Evolutionary conservation across 1,139 yeast species (phyloP), one percentile per base, ranked within the genome.

Genomic region (Pichia sp.): DNA sequence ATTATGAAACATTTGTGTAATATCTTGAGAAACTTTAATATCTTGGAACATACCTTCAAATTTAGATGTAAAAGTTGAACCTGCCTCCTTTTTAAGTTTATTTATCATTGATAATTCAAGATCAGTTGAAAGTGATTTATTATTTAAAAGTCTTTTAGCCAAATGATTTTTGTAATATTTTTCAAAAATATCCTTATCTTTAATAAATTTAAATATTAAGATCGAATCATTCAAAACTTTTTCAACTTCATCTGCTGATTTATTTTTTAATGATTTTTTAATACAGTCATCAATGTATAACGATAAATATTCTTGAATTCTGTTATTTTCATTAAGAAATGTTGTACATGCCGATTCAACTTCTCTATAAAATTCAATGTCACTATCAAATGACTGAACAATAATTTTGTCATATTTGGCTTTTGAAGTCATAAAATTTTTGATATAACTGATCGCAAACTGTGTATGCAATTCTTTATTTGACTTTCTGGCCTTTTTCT

Each of bases 31-130:
- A 49, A 76, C 69, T 51, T 77, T 77, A 52, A 90, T 80, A 60
- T 92, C 97, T 55, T 79, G 76, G 56, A 89, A 80, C 98, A 92
- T 92, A 42, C 87, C 89, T 58, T 87, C 92, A 37, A 90, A 73
- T 56, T 84, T 85, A 3, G 85, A 76, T 3, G 95, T 80, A 46
- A 87, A 85, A 0, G 90, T 75, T 3, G 87, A 73, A 0, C 97
- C 97, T 57, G 85, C 74, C 58, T 87, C 96, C 56, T 80, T 81
- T 53, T 84, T 78, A 42, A 90, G 69, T 58, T 78, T 81, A 1
- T 84, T 73, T 31, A 92, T 77, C 62, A 89, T 71, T 45, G 74
- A 66, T 22, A 51, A 38, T 36, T 51, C 54, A 29, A 49, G 39
- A 20, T 47, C 51, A 47, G 86, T 80, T 6, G 46, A 43, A 8